Evolutionary conservation across 164 flowering plant species (phyloP), one percentile per base, ranked within the genome.

Genomic region (Nymphaea thermarum): DNA sequence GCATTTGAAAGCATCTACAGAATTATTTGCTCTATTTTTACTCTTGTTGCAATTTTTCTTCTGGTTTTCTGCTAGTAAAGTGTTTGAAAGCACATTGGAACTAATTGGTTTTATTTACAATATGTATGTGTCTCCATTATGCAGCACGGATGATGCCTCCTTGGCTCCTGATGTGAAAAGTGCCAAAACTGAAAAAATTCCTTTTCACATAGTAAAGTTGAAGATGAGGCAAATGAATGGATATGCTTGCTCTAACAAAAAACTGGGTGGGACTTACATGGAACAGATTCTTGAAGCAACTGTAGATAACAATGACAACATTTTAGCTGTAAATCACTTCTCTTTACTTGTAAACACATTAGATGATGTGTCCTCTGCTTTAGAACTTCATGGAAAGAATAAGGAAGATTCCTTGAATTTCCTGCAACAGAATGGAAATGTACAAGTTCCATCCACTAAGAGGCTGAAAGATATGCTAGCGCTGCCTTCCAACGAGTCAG

Each of bases 241-340:
- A 65, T 82, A 76, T 72, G 75, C 72, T 70, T 74, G 16, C 16
- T n/a, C 83, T 73, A 80, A 78, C 73, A 71, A 79, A n/a, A 80
- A 71, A 71, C 72, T 77, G 68, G 84, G 84, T 67, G 85, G 78
- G 76, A 87, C 90, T 80, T 92, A 85, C 81, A 88, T 92, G 97
- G 90, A 86, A 70, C 85, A 76, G 68, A 75, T 90, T 66, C 71
- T 90, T 72, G 82, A 73, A 53, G 65, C 77, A 72, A 64, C 77
- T 78, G 76, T 84, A 67, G 83, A 81, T 64, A 85, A 84, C 67
- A 71, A 61, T 6, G 6, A 72, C 53, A 76, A 82, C 69, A 60
- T 66, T 42, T 74, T 80, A 57, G 74, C 17, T 82, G 89, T 81
- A 71, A 75, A 68, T 71, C 72, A 78, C 70, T 60, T 71, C 18